phyloP scores from a whole-genome alignment of 805 yeast genomes.

The Aciculoconidium aculeatum region DNA sequence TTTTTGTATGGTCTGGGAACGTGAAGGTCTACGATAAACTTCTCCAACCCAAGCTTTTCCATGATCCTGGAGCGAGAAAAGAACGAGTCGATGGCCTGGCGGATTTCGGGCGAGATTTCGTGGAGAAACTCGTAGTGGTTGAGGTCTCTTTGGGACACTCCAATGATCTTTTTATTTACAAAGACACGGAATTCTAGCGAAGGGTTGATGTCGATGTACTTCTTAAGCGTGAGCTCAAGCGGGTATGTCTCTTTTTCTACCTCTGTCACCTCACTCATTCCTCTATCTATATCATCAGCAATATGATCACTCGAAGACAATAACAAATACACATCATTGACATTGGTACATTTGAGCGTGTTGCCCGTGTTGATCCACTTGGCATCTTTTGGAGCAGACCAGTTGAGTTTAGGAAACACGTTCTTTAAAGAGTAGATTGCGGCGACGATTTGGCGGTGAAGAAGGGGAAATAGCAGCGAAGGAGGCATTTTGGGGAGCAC shows the following conservation, averaged over 20 bases:
- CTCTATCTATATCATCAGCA: conserved; percentile 73
- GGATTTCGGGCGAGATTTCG: conserved; percentile 43
- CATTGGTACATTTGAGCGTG: conserved; percentile 62
- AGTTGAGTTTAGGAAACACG: conserved; percentile 85
- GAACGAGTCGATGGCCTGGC: conserved; percentile 47
- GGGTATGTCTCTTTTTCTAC: conserved; percentile 17
- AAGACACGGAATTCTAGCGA: conserved; percentile 89
- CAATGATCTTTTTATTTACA: conserved; percentile 61
- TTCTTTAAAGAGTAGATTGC: conserved; percentile 41
- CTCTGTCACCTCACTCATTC: conserved; percentile 47
- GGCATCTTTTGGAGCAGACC: conserved; percentile 97
- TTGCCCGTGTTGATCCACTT: conserved; percentile 84
- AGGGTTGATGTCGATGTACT: conserved; percentile 83
- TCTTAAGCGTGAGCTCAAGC: conserved; percentile 67
- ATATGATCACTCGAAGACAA: conserved; percentile 85
- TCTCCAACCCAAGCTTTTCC: conserved; percentile 6
- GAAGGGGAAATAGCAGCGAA: no score
- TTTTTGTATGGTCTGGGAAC: conserved; percentile 67
- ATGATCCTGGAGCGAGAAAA: conserved; percentile 37
- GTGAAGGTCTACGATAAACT: conserved; percentile 74
- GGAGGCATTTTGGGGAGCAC: no score
- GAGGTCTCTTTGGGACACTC: conserved; percentile 79
- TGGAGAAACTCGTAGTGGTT: conserved; percentile 71
- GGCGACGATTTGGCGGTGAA: conserved; percentile 49
- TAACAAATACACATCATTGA: conserved; percentile 72